Evolutionary conservation across 305 asterid genomes (phyloP).

Genomic region (Ruellia speciosa): DNA sequence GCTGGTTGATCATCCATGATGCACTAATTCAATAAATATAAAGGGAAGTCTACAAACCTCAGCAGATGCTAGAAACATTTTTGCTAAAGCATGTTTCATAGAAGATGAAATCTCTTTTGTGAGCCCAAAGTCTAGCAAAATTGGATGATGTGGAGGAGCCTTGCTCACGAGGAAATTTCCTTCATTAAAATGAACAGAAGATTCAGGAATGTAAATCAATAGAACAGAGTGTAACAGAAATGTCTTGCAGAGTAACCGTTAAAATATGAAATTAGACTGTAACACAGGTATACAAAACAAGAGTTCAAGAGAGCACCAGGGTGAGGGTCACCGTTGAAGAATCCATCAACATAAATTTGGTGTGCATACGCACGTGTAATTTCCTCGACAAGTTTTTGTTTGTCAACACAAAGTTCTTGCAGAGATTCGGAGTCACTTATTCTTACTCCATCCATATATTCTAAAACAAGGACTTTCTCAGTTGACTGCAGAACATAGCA

Average conservation of each 20-base stretch:
- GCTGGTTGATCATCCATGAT: conserved; percentile 7
- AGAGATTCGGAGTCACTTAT: conserved; percentile 70
- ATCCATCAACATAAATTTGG: conserved; percentile 94
- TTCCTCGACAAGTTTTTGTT: conserved; percentile 88
- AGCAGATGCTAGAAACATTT: conserved; percentile 94
- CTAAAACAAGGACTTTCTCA: conserved; percentile 79
- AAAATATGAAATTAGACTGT: conserved; percentile 14
- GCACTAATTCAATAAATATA: conserved; percentile 6
- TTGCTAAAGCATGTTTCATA: conserved; percentile 80
- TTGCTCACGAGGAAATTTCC: conserved; percentile 97
- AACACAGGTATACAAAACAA: neutral
- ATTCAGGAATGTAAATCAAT: too few relatives aligned
- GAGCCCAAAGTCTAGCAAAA: conserved; percentile 94
- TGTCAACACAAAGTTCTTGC: conserved; percentile 73
- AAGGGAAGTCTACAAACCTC: conserved; percentile 55
- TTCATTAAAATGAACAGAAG: conserved; percentile 25
- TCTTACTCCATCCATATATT: conserved; percentile 96
- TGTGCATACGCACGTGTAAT: conserved; percentile 97
- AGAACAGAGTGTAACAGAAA: conserved; percentile 16
- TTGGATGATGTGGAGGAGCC: conserved; percentile 85
- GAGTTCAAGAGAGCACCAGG: conserved; percentile 52
- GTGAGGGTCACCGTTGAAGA: conserved; percentile 99
- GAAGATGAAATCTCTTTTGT: conserved; percentile 71
- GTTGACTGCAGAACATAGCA: conserved; percentile 54
- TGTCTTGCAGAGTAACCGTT: conserved; percentile 11